Percentiles rank a stretch among this genome's conserved stretches.
Conservation (phyloP, 2,329 filamentous ascomycete genomes). For the Lecanoromycetidae sp. region DNA sequence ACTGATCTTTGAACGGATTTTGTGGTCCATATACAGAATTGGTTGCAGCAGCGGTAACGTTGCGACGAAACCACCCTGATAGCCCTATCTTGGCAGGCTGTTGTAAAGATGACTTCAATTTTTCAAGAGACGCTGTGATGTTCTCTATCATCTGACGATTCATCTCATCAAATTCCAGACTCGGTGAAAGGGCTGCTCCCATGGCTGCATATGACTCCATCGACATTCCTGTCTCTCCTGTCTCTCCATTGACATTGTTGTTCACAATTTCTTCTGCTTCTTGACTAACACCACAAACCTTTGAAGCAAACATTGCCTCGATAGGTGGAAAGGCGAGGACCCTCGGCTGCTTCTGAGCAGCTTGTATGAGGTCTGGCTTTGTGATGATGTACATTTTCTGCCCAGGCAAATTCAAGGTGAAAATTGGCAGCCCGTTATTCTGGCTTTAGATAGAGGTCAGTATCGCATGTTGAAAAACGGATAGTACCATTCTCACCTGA, state of each 20-base stretch:
- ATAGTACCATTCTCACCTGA: constrained; percentile 19
- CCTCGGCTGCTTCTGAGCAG: constrained; percentile 29
- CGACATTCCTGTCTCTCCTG: constrained; percentile 25
- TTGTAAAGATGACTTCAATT: constrained; percentile 9
- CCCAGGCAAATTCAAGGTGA: constrained; percentile 31
- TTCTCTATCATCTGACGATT: constrained; percentile 27
- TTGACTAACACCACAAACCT: constrained; percentile 23
- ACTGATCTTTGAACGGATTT: constrained; percentile 27
- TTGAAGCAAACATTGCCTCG: constrained; percentile 24
- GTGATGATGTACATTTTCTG: constrained; percentile 33
- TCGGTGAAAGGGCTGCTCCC: constrained; percentile 24
- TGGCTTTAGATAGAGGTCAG: not conserved
- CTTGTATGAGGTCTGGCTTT: constrained; percentile 26
- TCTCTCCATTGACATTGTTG: constrained; percentile 27
- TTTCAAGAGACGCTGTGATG: constrained; percentile 21
- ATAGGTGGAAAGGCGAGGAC: constrained; percentile 29
- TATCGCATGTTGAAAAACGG: not conserved
- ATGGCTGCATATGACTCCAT: constrained; percentile 28
- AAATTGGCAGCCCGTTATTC: constrained; percentile 22
- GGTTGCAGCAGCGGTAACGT: constrained; percentile 27
- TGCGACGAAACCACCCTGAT: constrained; percentile 9
- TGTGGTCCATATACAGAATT: constrained; percentile 31
- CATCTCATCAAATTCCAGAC: constrained; percentile 26
- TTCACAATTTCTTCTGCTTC: constrained; percentile 24
- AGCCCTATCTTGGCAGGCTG: not conserved